Base-by-base conservation (phyloP, 495 filamentous ascomycete genomes). In the Hypomontagnella submonticulosa region DNA sequence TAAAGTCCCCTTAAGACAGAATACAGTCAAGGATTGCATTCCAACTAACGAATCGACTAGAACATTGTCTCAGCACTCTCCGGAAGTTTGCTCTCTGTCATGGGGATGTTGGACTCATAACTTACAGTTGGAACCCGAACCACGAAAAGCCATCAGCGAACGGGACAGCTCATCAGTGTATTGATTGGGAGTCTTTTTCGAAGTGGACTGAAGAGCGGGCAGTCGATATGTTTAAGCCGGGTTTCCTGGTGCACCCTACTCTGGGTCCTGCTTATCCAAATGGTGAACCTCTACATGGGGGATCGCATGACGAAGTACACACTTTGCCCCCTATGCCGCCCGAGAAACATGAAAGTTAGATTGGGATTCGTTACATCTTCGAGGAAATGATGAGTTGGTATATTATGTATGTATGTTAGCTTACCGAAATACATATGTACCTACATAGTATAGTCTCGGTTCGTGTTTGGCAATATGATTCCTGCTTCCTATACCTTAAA, bases 61-160 rank as follows among this genome's bases (percentile, higher is more conserved):
- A 43, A 43, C 40, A 43, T 15, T 43, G 40, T n/a, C 16, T 43
- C 6, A 43, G 40, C 16, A 43, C 40, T 43, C 16, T 43, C 3
- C 40, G 40, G 15, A 43, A 43, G 15, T 43, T 43, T n/a, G 40
- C 40, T 43, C n/a, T 43, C 16, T 43, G 40, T n/a, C 40, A 43
- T 19, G 40, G 40, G 15, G 40, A 43, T 43, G 40, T 43, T 3
- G 40, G 40, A 43, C 40, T 43, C 8, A 43, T 43, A 13, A 43
- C 40, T 3, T 43, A 43, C 16, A 43, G 40, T n/a, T 43, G 40
- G 40, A 43, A 43, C 15, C 40, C 40, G 6, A 1, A 43, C 16
- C 40, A 43, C 8, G 40, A 16, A 18, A 43, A 43, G 40, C 40
- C 40, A 43, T 16, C 40, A 4, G 40, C 40, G 40, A 43, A 19